Percentiles rank a stretch among this genome's conserved stretches.
Evolutionary conservation across 1,139 yeast genomes (phyloP).

Genomic region (Candida glucosophila): DNA sequence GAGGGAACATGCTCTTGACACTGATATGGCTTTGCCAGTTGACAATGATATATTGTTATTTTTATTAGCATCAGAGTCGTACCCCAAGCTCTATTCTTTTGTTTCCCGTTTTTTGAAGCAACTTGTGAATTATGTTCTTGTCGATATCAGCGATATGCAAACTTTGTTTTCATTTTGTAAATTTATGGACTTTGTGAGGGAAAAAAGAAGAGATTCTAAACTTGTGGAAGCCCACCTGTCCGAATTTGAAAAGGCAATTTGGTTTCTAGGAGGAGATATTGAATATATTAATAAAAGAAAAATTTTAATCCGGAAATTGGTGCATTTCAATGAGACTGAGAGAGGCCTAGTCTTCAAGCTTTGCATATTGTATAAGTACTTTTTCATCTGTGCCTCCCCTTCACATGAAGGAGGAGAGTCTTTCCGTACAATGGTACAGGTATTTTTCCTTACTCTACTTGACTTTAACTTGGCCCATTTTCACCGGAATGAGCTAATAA

Average conservation of each 20-base stretch:
- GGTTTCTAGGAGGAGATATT: not conserved
- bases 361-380: too few species aligned
- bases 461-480: conserved; percentile 4
- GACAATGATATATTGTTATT: too few species aligned
- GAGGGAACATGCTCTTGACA: too few species aligned
- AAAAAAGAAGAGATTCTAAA: too few species aligned
- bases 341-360: too few species aligned
- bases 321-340: conserved; percentile 2
- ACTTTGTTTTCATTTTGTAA: conserved; percentile 1
- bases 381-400: too few species aligned
- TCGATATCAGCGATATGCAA: conserved; percentile 1
- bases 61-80: conserved; percentile 1
- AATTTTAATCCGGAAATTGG: conserved; percentile 1
- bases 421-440: too few species aligned
- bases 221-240: too few species aligned
- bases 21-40: too few species aligned
- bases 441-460: conserved; percentile 3
- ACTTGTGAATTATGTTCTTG: conserved; percentile 1
- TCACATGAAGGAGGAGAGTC: too few species aligned
- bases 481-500: not conserved
- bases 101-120: conserved; percentile 2
- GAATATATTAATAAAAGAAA: not conserved
- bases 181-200: conserved; percentile 1
- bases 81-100: conserved; percentile 1
- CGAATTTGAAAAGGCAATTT: too few species aligned